Evolutionary conservation across 129 eudicot genomes (phyloP), one percentile per base, ranked within the genome.

Genomic region (Tagetes erecta): DNA sequence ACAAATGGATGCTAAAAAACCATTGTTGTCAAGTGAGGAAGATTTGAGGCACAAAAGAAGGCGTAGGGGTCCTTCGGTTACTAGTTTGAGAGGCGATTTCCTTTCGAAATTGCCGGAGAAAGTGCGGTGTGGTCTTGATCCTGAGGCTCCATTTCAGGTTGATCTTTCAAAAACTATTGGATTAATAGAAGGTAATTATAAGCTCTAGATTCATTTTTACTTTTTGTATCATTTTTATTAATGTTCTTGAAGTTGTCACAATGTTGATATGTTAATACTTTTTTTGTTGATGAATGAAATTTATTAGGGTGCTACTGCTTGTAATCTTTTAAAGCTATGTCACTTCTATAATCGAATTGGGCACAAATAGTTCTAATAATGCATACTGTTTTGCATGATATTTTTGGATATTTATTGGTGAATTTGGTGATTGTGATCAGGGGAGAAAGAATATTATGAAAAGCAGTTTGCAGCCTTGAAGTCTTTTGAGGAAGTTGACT

Each of bases 371-470:
- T 67, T 67, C 35, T 76, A 41, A 34, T 52, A 4, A 8, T 76
- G 68, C 68, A 67, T 76, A 27, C 55, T 3, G 34, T 39, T 57
- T 44, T 37, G 62, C 51, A 37, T 51, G 62, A 11, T 33, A 12
- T 72, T 53, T n/a, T 44, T 55, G 2, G 40, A 49, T 70, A 46
- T 3, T 37, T 37, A n/a, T 35, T 35, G 74, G 47, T 38, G 55
- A 12, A 46, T 3, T 44, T 68, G 63, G 41, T 67, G 67, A 12
- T 46, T 73, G 71, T 81, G 68, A 55, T 53, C 78, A 87, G 92
- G 87, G 52, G 92, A 87, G 86, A 87, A 84, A 79, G 89, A 82
- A 74, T 87, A 87, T 80, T 87, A 87, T 58, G 89, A 87, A 51
- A 83, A 83, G 42, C 92, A 87, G 50, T 81, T 87, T 46, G 89